These are phyloP conservation scores for Saturnispora bothae DNA, from an alignment of 805 yeast species.

Conservation along the genomic window DNA sequence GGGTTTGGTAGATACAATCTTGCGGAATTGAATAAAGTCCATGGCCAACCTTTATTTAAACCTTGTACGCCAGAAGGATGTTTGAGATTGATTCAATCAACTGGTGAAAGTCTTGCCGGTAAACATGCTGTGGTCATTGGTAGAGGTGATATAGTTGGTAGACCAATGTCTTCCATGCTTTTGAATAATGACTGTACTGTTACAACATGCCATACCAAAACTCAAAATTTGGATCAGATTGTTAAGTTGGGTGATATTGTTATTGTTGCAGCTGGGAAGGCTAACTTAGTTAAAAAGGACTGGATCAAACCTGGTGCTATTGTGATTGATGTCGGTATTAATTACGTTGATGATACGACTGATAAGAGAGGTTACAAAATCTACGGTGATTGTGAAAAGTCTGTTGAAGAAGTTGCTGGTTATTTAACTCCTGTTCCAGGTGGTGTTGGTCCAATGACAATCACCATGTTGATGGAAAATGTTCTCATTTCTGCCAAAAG, in stretches of 20 bases:
- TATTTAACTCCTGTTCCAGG: conserved; percentile 84
- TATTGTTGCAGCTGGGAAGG: conserved; percentile 65
- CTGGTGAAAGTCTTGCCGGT: conserved; percentile 48
- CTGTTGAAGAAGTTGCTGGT: conserved; percentile 44
- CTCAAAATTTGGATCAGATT: conserved; percentile 38
- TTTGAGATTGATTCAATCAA: conserved; percentile 48
- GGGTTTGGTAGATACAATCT: conserved; percentile 73
- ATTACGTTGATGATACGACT: conserved; percentile 55
- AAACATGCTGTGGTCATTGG: conserved; percentile 77
- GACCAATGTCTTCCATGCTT: conserved; percentile 64
- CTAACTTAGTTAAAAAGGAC: conserved; percentile 61
- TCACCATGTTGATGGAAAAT: conserved; percentile 68
- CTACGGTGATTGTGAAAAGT: conserved; percentile 73
- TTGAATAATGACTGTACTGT: conserved; percentile 68
- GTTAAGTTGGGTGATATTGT: conserved; percentile 63
- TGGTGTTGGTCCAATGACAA: conserved; percentile 91
- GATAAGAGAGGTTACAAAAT: conserved; percentile 60
- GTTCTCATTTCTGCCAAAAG: conserved; percentile 51
- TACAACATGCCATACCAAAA: conserved; percentile 61
- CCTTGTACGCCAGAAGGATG: conserved; percentile 86
- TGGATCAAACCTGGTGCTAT: conserved; percentile 63
- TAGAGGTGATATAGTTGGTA: conserved; percentile 78
- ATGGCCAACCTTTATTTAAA: conserved; percentile 58
- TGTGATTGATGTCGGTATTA: conserved; percentile 78
- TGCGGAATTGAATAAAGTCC: conserved; percentile 66